Base-by-base conservation (phyloP, 495 filamentous ascomycete genomes). In the Penicillium atrosanguineum region DNA sequence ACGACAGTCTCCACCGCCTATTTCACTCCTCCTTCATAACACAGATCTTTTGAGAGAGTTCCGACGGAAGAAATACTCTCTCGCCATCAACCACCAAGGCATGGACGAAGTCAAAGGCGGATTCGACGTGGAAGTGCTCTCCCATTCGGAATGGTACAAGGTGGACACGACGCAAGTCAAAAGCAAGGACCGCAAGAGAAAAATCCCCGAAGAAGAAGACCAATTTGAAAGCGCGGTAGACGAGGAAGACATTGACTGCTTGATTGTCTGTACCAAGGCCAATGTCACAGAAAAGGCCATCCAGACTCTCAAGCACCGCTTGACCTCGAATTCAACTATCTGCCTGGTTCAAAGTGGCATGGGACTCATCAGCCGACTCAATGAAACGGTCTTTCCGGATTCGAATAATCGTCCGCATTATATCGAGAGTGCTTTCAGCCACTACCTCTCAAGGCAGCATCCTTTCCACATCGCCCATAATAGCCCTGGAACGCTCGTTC, bases 301-400 rank as follows among this genome's bases (percentile, higher is more conserved):
- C 16, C 51, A 65, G 23, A 54, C 67, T 1, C 75, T 97, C 39
- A 67, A 67, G 6, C 77, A 89, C 55, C 80, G 90, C 8, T 72
- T 98, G n/a, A 82, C 82, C 29, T 70, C 76, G 4, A 72, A 81
- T 14, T 90, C 90, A 3, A 92, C 91, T 0, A 79, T 98, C 28
- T 78, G 87, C 37, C 82, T 98, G 20, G 61, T 95, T 5, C 88
- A 95, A 47, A 89, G 93, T 44, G 91, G 90, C 5, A 81, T 97
- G 73, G 93, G 92, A 2, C 67, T 87, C 3, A 70, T 91, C 25
- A 89, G 96, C n/a, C 76, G 79, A 34, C 70, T 96, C 18, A 88
- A 89, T 56, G 58, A 78, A 9, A 50, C 71, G 2, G 59, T 93
- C 12, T 98, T 95, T 61, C 78, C 82, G 0, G 76, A 90, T 60